Evolutionary conservation across 2,329 filamentous ascomycete species (phyloP), one percentile per base, ranked within the genome.

Genomic region (Aspergillus brunneoviolaceus): DNA sequence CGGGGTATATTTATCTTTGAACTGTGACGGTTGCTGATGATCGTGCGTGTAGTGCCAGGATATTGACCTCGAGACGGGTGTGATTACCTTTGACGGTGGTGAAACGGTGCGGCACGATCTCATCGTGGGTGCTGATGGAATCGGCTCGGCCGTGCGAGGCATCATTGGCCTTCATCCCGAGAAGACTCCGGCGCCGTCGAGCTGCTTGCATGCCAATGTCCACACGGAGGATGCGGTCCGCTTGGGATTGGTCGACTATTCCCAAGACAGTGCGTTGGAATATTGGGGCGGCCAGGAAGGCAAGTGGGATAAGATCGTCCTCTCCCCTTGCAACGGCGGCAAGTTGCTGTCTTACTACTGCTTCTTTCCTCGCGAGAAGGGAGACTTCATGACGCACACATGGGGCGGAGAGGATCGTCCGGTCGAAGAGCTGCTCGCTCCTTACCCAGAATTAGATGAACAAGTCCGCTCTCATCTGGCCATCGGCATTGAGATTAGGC

Each of bases 311-410:
- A 90, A 90, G 79, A 89, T 90, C 60, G 87, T 90, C 5, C 77
- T 90, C 2, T 89, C 86, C 0, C 86, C 87, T 5, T 90, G 88
- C 76, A 87, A 89, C 68, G 83, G 82, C 23, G 87, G 87, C 56
- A 83, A 83, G 61, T 76, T 89, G 2, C 78, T 89, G 3, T 88
- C 86, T 0, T 90, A 88, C 76, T 90, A 90, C 75, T 89, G 87
- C 75, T 89, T 89, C 79, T 89, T 88, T 73, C 83, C 86, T 0
- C 80, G 84, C 1, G 79, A 81, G 5, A 79, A 81, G 60, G 84
- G 85, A 6, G 85, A 89, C 69, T 89, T 86, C 69, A 79, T 80
- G 3, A 83, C 76, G 49, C 86, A 89, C 56, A 80, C 79, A 10
- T 89, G 87, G 86, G 84, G 81, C 0, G 77, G 77, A 0, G 82